Evolutionary conservation across 1,284 basidiomycete species (phyloP).

Genomic region (Microbotryomycetes sp.): DNA sequence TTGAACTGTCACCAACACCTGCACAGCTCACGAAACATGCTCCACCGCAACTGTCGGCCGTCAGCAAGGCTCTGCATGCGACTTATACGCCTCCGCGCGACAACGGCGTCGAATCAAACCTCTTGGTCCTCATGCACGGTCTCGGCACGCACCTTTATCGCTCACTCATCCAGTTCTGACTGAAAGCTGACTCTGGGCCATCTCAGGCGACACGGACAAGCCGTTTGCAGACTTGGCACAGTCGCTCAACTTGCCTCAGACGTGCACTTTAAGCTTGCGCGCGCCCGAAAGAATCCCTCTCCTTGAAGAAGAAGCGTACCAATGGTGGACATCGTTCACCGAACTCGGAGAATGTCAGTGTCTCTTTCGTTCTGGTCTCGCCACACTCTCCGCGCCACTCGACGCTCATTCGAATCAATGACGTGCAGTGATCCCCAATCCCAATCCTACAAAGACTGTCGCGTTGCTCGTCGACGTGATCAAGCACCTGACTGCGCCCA

Average conservation of each 20-base stretch:
- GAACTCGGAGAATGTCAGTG: conserved; percentile 37
- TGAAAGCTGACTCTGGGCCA: too few species aligned
- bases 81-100: conserved; percentile 31
- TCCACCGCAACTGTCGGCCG: not conserved
- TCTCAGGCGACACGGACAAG: conserved; percentile 36
- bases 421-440: conserved; percentile 30
- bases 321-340: conserved; percentile 43
- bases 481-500: conserved; percentile 26
- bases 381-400: not conserved
- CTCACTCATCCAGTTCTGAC: not conserved
- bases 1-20: not conserved
- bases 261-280: conserved; percentile 38
- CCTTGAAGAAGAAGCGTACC: conserved; percentile 38
- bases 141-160: conserved; percentile 26
- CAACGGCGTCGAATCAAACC: conserved; percentile 39
- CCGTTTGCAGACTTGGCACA: conserved; percentile 38
- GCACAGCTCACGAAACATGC: not conserved
- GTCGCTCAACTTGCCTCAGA: conserved; percentile 41
- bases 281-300: conserved; percentile 39
- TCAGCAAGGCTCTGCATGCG: not conserved
- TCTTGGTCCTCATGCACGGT: conserved; percentile 41
- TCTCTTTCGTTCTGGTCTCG: not conserved
- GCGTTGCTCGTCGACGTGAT: conserved; percentile 28
- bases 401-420: not conserved
- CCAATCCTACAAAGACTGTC: conserved; percentile 35